Evolutionary conservation across 768 basidiomycete species (phyloP), one percentile per base, ranked within the genome.

Genomic region (Collybiopsis luxurians): DNA sequence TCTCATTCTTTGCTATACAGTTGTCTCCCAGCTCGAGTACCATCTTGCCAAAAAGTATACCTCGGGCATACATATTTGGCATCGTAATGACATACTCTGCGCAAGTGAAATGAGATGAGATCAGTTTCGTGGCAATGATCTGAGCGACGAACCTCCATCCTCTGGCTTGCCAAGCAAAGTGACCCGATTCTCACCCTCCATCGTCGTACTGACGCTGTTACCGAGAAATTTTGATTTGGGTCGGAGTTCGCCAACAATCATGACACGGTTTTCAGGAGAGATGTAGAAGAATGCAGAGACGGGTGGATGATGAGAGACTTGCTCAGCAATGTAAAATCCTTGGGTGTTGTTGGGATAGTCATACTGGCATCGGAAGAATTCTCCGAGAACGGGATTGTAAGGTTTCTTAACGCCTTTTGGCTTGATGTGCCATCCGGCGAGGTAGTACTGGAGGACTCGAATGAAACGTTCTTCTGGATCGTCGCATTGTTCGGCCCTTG

Each of bases 331-430:
- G 71, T 95, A 98, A 74, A 92, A 98, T 0, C 94, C 97, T 57
- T 88, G 86, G 12, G 50, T 86, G 23, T 91, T 92, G 64, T 98
- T 89, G 12, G 85, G 73, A 70, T 98, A 99, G 70, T 92, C 85
- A 69, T 98, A 99, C 58, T 89, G 79, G 71, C 96, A 98, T 51
- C 97, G 85, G 80, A 98, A 99, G 76, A 98, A 95, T 70, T 99
- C 97, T 52, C 97, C 97, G 10, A 98, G 85, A 17, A 97, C 82
- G 40, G 97, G 96, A 71, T 98, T 99, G 73, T 98, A 99, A 85
- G 96, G 96, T 75, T 99, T 99, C 89, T 99, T 99, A 59, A 98
- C 97, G 53, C 95, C 97, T 75, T 91, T 95, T 62, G 97, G 95
- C 73, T 98, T 98, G 76, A 98, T 95, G 73, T 98, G 97, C 97